Conservation (phyloP, 139 green algal species). For the Mychonastes homosphaera region DNA sequence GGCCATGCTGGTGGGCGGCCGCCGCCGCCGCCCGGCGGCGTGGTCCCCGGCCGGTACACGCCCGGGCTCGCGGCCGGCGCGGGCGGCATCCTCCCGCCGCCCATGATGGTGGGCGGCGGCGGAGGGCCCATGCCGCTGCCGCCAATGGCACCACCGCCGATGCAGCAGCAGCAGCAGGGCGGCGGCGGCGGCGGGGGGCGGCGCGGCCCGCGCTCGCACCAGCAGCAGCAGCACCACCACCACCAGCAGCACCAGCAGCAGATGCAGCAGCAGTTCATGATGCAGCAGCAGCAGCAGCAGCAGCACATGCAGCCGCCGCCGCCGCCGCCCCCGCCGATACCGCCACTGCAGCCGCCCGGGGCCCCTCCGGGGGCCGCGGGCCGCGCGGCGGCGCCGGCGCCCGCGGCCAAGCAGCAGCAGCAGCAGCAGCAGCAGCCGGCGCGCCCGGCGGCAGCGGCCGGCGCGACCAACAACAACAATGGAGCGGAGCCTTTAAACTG, state of each 20-base stretch:
- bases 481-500: conserved; percentile 14
- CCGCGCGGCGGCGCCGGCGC: no score
- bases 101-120: no score
- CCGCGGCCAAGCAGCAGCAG: conserved; percentile 6
- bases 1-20: no score
- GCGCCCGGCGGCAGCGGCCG: not conserved
- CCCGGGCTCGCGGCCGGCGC: no score
- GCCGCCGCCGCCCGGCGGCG: no score
- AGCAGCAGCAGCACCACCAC: conserved; percentile 1
- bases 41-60: no score
- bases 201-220: not conserved
- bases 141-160: not conserved
- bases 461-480: not conserved
- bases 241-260: conserved; percentile 1
- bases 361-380: not conserved
- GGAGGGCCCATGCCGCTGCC: no score
- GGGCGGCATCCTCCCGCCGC: no score
- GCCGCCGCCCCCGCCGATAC: not conserved
- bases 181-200: no score
- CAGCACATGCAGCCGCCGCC: not conserved
- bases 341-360: not conserved
- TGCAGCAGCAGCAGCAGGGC: not conserved
- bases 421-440: conserved; percentile 14
- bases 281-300: conserved; percentile 9
- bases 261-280: not conserved